Conservation (phyloP, 2,329 filamentous ascomycete species). For the Neospermospora avenae region DNA sequence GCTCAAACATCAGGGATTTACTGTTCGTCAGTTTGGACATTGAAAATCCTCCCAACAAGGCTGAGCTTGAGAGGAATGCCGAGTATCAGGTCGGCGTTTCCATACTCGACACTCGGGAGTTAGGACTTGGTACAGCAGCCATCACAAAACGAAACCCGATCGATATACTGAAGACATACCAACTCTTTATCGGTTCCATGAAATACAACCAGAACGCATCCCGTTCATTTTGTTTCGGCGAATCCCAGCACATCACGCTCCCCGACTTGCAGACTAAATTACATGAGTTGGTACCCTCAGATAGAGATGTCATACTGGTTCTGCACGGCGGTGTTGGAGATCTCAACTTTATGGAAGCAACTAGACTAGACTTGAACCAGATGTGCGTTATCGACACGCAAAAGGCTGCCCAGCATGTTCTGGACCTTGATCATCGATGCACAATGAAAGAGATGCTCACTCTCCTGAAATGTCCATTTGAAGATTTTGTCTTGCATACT, state of each 20-base stretch:
- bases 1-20: neutral
- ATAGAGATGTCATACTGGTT: slow-evolving; percentile 5
- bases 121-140: neutral
- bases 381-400: slow-evolving; percentile 4
- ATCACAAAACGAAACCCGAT: neutral
- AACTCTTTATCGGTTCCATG: slow-evolving; percentile 1
- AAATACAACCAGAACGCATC: slow-evolving; percentile 1
- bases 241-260: neutral
- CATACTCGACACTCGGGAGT: slow-evolving; percentile 7
- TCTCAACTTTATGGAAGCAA: neutral
- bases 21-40: slow-evolving; percentile 4
- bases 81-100: slow-evolving; percentile 3
- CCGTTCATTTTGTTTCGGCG: slow-evolving; percentile 1
- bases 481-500: neutral
- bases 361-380: neutral
- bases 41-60: neutral
- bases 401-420: slow-evolving; percentile 9
- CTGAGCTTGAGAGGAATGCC: neutral
- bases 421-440: slow-evolving; percentile 8
- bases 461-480: slow-evolving; percentile 7
- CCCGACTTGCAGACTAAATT: neutral
- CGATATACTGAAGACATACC: neutral
- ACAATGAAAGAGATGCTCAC: slow-evolving; percentile 7
- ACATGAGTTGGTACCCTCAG: neutral
- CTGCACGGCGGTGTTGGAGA: slow-evolving; percentile 3